Evolutionary conservation across 352 stramenopile species (phyloP), one percentile per base, ranked within the genome.

Genomic region (Phytophthora boehmeriae): DNA sequence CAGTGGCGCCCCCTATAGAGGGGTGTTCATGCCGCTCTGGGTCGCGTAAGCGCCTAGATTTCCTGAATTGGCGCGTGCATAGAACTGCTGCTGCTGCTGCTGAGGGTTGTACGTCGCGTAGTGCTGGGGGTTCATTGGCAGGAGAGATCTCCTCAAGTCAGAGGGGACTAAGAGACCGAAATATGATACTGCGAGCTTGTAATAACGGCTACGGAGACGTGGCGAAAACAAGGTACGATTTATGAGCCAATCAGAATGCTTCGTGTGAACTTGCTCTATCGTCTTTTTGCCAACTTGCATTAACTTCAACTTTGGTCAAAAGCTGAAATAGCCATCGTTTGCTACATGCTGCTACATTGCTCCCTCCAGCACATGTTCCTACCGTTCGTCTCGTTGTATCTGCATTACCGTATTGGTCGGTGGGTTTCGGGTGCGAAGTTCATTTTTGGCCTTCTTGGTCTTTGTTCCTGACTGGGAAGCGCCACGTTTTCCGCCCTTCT

Each of bases 21-120:
- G 20, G 17, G 49, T 28, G 50, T 60, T 76, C 59, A 63, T 67
- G 16, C 45, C 52, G 2, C 64, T 74, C 39, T 73, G 56, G 1
- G 54, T 77, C 10, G 65, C 66, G 72, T 81, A 66, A 51, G 55
- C 66, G 28, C 25, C 63, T n/a, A 70, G 19, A 20, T 56, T 66
- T 19, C 42, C 61, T 11, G 73, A 78, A 41, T 69, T 70, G 16
- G 67, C 73, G 63, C 63, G 65, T 6, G 56, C 66, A 47, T 79
- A 80, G 45, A 77, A 64, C 63, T 85, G 78, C 62, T 77, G 67
- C 55, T 80, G 73, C 46, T 83, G 73, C 50, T 74, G 68, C 51
- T 76, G 72, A n/a, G 68, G 54, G 32, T 73, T 75, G 63, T 78
- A 78, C 61, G 82, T 82, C 23, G 80, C 69, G 62, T 77, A 90